Evolutionary conservation across 306 rosid species (phyloP), one percentile per base, ranked within the genome.

Genomic region (Ormosia emarginata): DNA sequence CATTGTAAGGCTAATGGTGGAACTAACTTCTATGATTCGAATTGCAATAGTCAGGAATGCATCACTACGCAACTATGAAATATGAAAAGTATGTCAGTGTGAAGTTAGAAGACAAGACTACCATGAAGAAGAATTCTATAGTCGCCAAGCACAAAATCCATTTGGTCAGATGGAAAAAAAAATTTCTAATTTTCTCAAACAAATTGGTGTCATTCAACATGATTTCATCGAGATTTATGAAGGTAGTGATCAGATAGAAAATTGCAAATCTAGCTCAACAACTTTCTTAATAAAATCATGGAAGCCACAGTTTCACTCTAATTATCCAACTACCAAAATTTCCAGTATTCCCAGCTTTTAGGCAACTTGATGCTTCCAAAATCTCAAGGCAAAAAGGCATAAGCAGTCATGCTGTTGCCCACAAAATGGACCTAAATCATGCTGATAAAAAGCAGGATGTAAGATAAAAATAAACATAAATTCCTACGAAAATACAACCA

Each of bases 251-350:
- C 67, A 29, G 30, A 67, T 24, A 33, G 64, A 68, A 79, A 58
- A 78, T 71, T 6, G 33, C 55, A 10, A 58, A 62, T 12, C 36
- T 66, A 44, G 32, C 36, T 66, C 41, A 34, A 17, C 18, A 9
- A 44, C 36, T 67, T 77, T 58, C 57, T 13, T 39, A 44, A 49
- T n/a, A 70, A 43, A 40, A 78, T 56, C 56, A 44, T 36, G 67
- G 39, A 57, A 32, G 34, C 49, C 87, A 52, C 33, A 2, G 81
- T 37, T 80, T 65, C 39, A 69, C 37, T 76, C 62, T 46, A 37
- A 64, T 70, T 15, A 33, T 49, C 29, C 80, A 52, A 30, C 63
- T 33, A 33, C 8, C 58, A 64, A 74, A 69, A 80, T 11, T 49
- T 33, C 41, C 33, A 49, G 37, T 57, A 33, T 15, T 33, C 53